Percentiles rank a stretch among this genome's conserved stretches.
Conservation (phyloP, 2,329 filamentous ascomycete species). For the Beauveria bassiana region DNA sequence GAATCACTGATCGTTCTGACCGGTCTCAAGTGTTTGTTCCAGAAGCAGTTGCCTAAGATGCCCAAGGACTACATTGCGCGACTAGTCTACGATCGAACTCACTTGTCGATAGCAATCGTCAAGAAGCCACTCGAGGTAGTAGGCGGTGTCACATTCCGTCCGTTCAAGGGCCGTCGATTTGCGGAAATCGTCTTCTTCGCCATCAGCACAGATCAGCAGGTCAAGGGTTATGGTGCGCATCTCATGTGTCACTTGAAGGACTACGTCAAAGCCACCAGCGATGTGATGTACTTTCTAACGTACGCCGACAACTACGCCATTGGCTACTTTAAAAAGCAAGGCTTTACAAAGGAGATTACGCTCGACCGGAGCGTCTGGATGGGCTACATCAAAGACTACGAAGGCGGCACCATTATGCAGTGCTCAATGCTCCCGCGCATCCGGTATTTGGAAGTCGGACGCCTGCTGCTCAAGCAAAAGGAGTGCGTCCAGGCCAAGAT, state of each 20-base stretch:
- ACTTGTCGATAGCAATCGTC: slow-evolving; percentile 93
- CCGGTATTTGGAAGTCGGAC: slow-evolving; percentile 83
- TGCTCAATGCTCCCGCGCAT: slow-evolving; percentile 95
- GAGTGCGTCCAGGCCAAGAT: slow-evolving; percentile 94
- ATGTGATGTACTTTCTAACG: slow-evolving; percentile 97
- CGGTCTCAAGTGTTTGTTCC: slow-evolving; percentile 94
- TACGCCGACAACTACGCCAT: slow-evolving; percentile 99
- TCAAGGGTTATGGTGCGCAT: slow-evolving; percentile 96
- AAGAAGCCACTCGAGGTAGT: slow-evolving; percentile 96
- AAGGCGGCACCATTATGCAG: slow-evolving; percentile 98
- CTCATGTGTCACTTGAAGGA: slow-evolving; percentile 97
- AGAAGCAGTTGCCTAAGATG: slow-evolving; percentile 98
- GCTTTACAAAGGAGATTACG: slow-evolving; percentile 97
- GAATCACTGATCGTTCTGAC: slow-evolving; percentile 92
- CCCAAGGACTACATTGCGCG: slow-evolving; percentile 98
- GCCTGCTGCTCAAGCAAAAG: slow-evolving; percentile 96
- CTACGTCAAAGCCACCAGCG: slow-evolving; percentile 93
- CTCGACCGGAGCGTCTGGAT: slow-evolving; percentile 89
- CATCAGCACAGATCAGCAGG: slow-evolving; percentile 94
- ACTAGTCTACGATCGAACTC: slow-evolving; percentile 92
- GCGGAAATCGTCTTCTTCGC: slow-evolving; percentile 99
- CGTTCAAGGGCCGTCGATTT: slow-evolving; percentile 85
- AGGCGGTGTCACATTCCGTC: slow-evolving; percentile 91
- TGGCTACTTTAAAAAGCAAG: slow-evolving; percentile 98
- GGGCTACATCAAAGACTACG: slow-evolving; percentile 99